Conservation (phyloP, 805 yeast species). For the Wickerhamomyces sydowiorum region DNA sequence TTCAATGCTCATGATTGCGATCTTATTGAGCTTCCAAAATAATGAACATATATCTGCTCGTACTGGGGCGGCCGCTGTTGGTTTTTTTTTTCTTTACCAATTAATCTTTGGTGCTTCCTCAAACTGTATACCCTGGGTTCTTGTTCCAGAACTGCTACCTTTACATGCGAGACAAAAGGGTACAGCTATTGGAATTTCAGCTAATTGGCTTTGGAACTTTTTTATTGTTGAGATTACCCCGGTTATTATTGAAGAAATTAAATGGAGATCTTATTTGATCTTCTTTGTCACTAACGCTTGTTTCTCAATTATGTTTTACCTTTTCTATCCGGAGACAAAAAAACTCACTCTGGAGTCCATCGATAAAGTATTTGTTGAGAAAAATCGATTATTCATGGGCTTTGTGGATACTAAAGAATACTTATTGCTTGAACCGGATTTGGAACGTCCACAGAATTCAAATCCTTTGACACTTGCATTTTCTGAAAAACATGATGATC, state of each 20-base stretch:
- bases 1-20: slow-evolving; percentile 1
- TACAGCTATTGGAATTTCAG: slow-evolving; percentile 56
- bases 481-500: neutral
- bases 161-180: slow-evolving; percentile 55
- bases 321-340: slow-evolving; percentile 73
- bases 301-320: slow-evolving; percentile 57
- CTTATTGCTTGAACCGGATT: neutral
- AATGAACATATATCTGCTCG: slow-evolving; percentile 31
- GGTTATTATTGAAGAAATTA: slow-evolving; percentile 40
- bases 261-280: slow-evolving; percentile 65
- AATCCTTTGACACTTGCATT: neutral
- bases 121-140: slow-evolving; percentile 47
- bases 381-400: slow-evolving; percentile 31
- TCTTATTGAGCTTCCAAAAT: slow-evolving; percentile 4
- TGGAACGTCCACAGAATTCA: no score
- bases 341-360: slow-evolving; percentile 73
- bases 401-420: neutral
- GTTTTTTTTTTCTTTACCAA: slow-evolving; percentile 44
- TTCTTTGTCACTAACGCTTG: slow-evolving; percentile 59
- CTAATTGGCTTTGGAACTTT: slow-evolving; percentile 62
- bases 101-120: slow-evolving; percentile 49
- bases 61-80: slow-evolving; percentile 61
- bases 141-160: slow-evolving; percentile 60
- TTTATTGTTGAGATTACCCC: slow-evolving; percentile 69
- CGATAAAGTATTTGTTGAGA: slow-evolving; percentile 55